Evolutionary conservation across 2,329 filamentous ascomycete genomes (phyloP), one percentile per base, ranked within the genome.

Genomic region (Gremmenia infestans): DNA sequence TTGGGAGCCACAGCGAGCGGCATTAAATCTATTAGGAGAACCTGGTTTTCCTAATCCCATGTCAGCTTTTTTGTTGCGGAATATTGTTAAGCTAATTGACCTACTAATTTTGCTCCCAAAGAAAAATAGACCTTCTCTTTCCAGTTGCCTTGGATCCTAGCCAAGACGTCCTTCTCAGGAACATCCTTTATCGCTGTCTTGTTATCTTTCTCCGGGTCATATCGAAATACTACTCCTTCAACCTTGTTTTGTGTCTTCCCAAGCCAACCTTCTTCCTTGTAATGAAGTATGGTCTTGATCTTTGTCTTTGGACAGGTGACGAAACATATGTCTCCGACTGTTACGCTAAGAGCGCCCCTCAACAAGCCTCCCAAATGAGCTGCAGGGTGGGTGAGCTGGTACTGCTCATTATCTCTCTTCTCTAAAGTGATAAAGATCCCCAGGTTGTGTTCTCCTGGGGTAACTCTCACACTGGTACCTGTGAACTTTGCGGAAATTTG

Each of bases 401-500:
- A 99, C 60, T 92, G 89, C 75, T 99, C 94, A 68, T 93, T 82
- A 65, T 87, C 84, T 52, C 89, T 81, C 61, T 85, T 87, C 66
- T 91, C 84, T 25, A 97, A 75, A 9, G 84, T 92, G 71, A 99
- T 87, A 74, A 97, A 99, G 66, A 99, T 97, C 62, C 94, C 94
- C 63, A 95, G 79, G 72, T 99, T 99, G 76, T 96, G 91, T 69
- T 92, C 86, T 60, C 94, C 94, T 0, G 94, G 91, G 22, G 87
- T 86, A 39, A 99, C 93, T 70, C 91, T 91, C 72, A 99, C 82
- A 65, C 89, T 93, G 17, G 94, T 97, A 55, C 94, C 94, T 1
- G 94, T 97, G 74, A 99, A 99, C 73, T 97, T 97, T 68, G 94
- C 94, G 64, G 89, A 93, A 67, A 99, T 86, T 76, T 99, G 94